phyloP scores from a whole-genome alignment of 495 filamentous ascomycete species.

The Astrothelium subdiscretum region DNA sequence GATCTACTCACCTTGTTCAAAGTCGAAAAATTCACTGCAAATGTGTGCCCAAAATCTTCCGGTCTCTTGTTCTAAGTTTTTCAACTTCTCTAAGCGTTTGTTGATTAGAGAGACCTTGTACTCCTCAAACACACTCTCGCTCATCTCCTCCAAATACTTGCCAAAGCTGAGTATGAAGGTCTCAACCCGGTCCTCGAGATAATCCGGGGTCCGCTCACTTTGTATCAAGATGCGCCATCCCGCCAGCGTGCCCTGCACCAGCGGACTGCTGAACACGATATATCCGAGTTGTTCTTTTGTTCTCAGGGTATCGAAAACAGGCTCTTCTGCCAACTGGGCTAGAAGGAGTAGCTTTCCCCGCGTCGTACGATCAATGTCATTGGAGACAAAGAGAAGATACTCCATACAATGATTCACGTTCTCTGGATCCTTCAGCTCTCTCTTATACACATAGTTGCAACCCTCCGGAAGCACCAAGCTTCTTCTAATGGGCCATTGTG shows the following conservation, averaged over 20 bases:
- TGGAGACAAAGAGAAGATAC: slow-evolving; percentile 72
- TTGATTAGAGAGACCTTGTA: slow-evolving; percentile 86
- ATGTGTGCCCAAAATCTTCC: slow-evolving; percentile 75
- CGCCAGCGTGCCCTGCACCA: slow-evolving; percentile 57
- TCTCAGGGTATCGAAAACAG: slow-evolving; percentile 82
- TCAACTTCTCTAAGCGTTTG: slow-evolving; percentile 81
- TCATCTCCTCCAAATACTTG: slow-evolving; percentile 59
- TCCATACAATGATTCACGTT: slow-evolving; percentile 98
- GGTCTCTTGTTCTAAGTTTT: slow-evolving; percentile 81
- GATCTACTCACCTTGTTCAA: slow-evolving; percentile 55
- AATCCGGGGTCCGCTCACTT: slow-evolving; percentile 72
- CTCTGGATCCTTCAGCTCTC: slow-evolving; percentile 68
- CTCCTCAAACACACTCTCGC: slow-evolving; percentile 72
- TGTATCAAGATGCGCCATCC: slow-evolving; percentile 89
- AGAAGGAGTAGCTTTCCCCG: slow-evolving; percentile 71
- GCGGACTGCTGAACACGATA: slow-evolving; percentile 74
- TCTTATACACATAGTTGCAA: slow-evolving; percentile 70
- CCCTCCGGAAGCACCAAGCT: slow-evolving; percentile 69
- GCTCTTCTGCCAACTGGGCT: slow-evolving; percentile 87
- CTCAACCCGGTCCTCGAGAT: slow-evolving; percentile 80
- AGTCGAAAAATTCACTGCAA: slow-evolving; percentile 77
- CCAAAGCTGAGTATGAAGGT: slow-evolving; percentile 60
- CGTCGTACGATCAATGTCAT: slow-evolving; percentile 51
- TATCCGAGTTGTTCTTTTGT: slow-evolving; percentile 98
- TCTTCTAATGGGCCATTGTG: slow-evolving; percentile 69